These are phyloP conservation scores for Linnemannia zychae DNA, from an alignment of 192 early-diverging fungal genomes.

Conservation along the genomic window DNA sequence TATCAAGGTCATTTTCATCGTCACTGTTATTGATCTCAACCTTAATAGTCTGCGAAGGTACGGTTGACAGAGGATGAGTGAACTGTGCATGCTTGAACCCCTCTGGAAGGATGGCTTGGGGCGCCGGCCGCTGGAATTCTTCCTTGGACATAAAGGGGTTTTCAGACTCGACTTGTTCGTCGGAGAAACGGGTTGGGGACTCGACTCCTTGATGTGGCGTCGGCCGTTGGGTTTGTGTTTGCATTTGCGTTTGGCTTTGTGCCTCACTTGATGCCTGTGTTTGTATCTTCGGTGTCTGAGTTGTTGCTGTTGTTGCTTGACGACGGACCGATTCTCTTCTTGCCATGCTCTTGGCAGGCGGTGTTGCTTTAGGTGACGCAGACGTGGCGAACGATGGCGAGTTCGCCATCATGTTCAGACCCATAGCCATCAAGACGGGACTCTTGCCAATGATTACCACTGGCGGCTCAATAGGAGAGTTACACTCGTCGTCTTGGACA, in stretches of 20 bases:
- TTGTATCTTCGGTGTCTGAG: conserved; percentile 5
- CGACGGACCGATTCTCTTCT: background rate
- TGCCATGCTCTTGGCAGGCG: background rate
- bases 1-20: conserved; percentile 4
- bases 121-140: conserved; percentile 9
- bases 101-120: conserved; percentile 17
- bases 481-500: background rate
- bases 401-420: background rate
- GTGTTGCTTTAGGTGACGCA: background rate
- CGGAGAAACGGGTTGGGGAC: background rate
- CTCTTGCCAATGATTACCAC: background rate
- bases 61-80: background rate
- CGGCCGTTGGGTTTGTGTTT: background rate
- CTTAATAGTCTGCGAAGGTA: background rate
- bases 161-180: background rate
- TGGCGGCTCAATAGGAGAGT: background rate
- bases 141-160: conserved; percentile 12
- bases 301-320: conserved; percentile 1
- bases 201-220: conserved; percentile 8
- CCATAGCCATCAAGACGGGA: background rate
- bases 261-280: background rate
- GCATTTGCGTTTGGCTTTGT: background rate
- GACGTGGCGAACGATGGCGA: background rate
- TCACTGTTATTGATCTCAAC: background rate
- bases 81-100: conserved; percentile 2